Evolutionary conservation across 768 basidiomycete genomes (phyloP), one percentile per base, ranked within the genome.

Genomic region (Coprinopsis strossmayeri): DNA sequence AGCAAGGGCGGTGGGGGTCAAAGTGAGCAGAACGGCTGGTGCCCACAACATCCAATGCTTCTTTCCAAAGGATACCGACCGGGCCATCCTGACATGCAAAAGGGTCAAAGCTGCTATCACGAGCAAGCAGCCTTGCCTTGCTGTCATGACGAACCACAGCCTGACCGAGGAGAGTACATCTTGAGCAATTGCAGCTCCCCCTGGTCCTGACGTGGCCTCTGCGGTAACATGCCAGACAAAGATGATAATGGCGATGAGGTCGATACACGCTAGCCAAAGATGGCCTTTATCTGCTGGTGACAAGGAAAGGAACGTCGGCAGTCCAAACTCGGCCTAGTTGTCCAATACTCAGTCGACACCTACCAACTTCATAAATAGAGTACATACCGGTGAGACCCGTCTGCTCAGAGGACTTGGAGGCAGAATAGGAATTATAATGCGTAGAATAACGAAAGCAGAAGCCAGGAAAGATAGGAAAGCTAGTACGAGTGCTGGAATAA

Each of bases 21-120:
- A 53, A 24, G 72, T 68, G 9, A 87, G 64, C 46, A 84, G 53
- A 10, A 79, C 48, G 2, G 77, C 78, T 1, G 87, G 87, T 7
- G 70, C 74, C 82, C 82, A 87, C 27, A 89, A 59, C 72, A 84
- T 78, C 81, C 82, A 86, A 53, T 88, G 84, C 43, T 67, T 79
- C n/a, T 59, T 53, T 12, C 87, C 85, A 53, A 86, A 85, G 7
- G 81, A 76, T 10, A 87, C 76, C 0, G 87, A 76, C 43, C 76
- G 79, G 15, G 79, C 84, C 71, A 82, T 69, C 12, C 86, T 79
- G 52, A 88, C 77, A 50, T 88, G 81, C 23, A 86, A 67, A 30
- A 89, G 71, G 15, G 82, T 83, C 45, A 87, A 67, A 17, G 64
- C 68, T 2, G 72, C 72, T 26, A 87, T 68, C 35, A 86, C 62